Percentiles rank a stretch among this genome's conserved stretches.
Conservation (phyloP, 2,329 filamentous ascomycete genomes). For the Venturia aucupariae region DNA sequence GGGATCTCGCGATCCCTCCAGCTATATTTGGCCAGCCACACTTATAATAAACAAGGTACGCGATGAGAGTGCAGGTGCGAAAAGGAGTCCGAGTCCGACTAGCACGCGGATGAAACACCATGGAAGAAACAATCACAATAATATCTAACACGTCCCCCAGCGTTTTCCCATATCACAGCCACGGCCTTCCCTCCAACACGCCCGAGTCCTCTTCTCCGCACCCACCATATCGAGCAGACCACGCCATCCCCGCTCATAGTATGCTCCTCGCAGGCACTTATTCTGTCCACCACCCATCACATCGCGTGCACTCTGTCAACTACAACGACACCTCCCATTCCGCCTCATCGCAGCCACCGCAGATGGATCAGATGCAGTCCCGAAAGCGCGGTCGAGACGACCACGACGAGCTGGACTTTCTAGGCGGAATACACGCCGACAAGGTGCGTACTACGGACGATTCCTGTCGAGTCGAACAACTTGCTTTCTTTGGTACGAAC, state of each 20-base stretch:
- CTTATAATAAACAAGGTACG: no score
- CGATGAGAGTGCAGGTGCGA: no score
- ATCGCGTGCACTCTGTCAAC: neutral
- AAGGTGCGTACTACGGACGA: slow-evolving; percentile 5
- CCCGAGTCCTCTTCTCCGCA: neutral
- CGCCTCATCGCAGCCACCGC: neutral
- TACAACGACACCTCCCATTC: neutral
- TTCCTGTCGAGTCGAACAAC: slow-evolving; percentile 1
- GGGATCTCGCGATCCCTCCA: no score
- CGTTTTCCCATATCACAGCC: neutral
- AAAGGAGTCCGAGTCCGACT: no score
- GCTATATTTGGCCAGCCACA: no score
- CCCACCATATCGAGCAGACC: neutral
- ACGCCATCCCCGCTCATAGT: neutral
- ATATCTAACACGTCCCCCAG: neutral
- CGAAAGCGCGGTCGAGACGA: slow-evolving; percentile 13
- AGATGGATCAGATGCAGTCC: neutral
- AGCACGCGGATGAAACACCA: neutral
- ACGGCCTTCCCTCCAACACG: neutral
- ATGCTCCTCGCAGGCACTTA: slow-evolving; percentile 5
- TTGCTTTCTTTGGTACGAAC: neutral
- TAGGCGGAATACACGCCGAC: slow-evolving; percentile 7
- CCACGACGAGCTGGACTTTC: neutral
- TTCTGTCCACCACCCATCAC: neutral
- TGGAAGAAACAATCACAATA: neutral